Evolutionary conservation across 192 early-diverging fungal genomes (phyloP), one percentile per base, ranked within the genome.

Genomic region (Entrophospora sp.): DNA sequence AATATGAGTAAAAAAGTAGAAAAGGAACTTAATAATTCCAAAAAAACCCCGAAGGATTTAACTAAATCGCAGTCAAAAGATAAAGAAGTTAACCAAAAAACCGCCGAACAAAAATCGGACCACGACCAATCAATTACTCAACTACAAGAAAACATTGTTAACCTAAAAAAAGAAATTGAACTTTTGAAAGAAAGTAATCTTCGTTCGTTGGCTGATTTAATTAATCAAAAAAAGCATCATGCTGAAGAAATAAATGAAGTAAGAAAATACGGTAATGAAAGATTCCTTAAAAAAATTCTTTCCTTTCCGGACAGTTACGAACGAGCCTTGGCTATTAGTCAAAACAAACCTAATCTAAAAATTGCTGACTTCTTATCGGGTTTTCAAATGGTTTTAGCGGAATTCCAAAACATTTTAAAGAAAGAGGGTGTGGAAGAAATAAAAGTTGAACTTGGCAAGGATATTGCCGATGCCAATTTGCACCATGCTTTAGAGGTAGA

Each of bases 1-100:
- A n/a, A 27, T 52, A 52, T 52, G 49, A 52, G 6, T 52, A 52
- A 52, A 52, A 52, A 52, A 52, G 49, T n/a, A 1, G 49, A 52
- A 52, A 52, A 52, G 22, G 48, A 49, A 49, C 6, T 49, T 24
- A 49, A 24, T n/a, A 49, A 49, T 20, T 14, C 49, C 10, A 52
- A 52, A 52, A 52, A 9, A 16, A 9, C 38, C 38, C 38, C 6
- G 14, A 14, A 6, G 14, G 38, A 40, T 40, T 40, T 14, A 25
- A 52, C 14, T 25, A 52, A 52, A 7, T 6, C 14, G 18, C 14
- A 51, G 9, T 24, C 6, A 52, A 25, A 52, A 52, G 22, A 27
- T 2, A 25, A 51, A 51, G 20, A 51, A n/a, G 48, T n/a, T n/a
- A 5, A 24, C 25, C 1, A 2, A 5, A 52, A 52, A 27, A 5